Base-by-base conservation (phyloP, 1,284 basidiomycete species). In the Sporisorium graminicola region DNA sequence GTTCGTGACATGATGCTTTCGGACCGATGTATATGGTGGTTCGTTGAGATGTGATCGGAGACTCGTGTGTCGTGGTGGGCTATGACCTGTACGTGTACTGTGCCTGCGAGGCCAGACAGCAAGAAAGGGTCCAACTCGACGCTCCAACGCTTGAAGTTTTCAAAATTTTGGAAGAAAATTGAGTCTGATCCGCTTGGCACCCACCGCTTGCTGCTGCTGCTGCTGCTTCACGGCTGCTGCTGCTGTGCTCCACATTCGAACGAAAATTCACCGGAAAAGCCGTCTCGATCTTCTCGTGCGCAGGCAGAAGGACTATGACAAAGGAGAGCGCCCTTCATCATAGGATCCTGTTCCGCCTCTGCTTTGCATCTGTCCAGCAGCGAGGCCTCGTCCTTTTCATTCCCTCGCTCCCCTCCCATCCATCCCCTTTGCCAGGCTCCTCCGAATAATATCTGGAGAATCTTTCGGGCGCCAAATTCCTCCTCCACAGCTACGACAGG, bases 101-200 rank as follows among this genome's bases (percentile, higher is more conserved):
- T n/a, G 33, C 42, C 31, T 18, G 20, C 18, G 16, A 3, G 24
- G 59, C 20, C 52, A 60, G 53, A 37, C 3, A 31, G 51, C n/a
- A 47, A 69, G 22, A 40, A 37, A 62, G 59, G 44, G 51, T 49
- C 59, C 56, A 58, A 31, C 55, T 26, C 10, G 33, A 16, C 6
- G 9, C 42, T 56, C 5, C 4, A 35, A 16, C 53, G 20, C 43
- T 14, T n/a, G 20, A 24, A 8, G 29, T 57, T 71, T 65, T 71
- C 54, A 62, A 58, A 71, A 44, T 58, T 65, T 65, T 55, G 37
- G 63, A 71, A 65, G 69, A 62, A 71, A 65, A 58, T 53, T 35
- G 14, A 44, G 3, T 44, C 20, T 44, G 20, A 22, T 22, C 43
- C 20, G 43, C 22, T 24, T 44, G 42, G 14, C 13, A 14, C 9